phyloP scores from a whole-genome alignment of 2,329 filamentous ascomycete species.

The Fusarium illudens region DNA sequence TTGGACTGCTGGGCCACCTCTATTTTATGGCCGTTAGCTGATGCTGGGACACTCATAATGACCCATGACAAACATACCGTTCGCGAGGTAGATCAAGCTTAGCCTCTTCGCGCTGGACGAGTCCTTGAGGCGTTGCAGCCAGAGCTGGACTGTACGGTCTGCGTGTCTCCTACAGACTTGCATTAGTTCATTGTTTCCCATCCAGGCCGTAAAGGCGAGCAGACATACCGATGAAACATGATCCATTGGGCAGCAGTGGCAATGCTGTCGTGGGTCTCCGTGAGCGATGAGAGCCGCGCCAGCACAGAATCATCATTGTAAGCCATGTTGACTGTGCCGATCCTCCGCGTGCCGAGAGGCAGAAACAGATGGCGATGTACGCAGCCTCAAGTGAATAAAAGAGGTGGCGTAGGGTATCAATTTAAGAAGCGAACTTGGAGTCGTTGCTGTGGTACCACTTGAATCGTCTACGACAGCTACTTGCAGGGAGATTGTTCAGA shows the following conservation, averaged over 20 bases:
- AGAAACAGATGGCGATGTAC: background rate
- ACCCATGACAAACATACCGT: slow-evolving; percentile 67
- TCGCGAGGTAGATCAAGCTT: slow-evolving; percentile 93
- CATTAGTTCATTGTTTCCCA: background rate
- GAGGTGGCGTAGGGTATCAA: slow-evolving; percentile 25
- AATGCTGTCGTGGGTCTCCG: slow-evolving; percentile 98
- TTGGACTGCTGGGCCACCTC: slow-evolving; percentile 98
- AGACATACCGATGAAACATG: slow-evolving; percentile 90
- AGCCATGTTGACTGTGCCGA: slow-evolving; percentile 67
- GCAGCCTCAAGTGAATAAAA: slow-evolving; percentile 4
- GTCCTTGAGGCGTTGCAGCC: slow-evolving; percentile 90
- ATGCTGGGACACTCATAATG: background rate
- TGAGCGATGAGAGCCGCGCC: slow-evolving; percentile 92
- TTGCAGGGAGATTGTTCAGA: slow-evolving; percentile 36
- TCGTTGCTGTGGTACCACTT: slow-evolving; percentile 42
- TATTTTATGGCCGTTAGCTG: slow-evolving; percentile 47
- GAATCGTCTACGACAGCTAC: slow-evolving; percentile 43
- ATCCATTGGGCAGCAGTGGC: slow-evolving; percentile 98
- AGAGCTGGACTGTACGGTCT: slow-evolving; percentile 88
- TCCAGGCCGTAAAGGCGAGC: background rate
- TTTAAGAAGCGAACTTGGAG: slow-evolving; percentile 34
- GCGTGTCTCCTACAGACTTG: slow-evolving; percentile 76
- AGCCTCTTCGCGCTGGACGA: slow-evolving; percentile 85
- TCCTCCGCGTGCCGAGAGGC: background rate
- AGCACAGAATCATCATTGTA: slow-evolving; percentile 96